Base-by-base conservation (phyloP, 495 filamentous ascomycete genomes). In the Aspergillus carlsbadensis region DNA sequence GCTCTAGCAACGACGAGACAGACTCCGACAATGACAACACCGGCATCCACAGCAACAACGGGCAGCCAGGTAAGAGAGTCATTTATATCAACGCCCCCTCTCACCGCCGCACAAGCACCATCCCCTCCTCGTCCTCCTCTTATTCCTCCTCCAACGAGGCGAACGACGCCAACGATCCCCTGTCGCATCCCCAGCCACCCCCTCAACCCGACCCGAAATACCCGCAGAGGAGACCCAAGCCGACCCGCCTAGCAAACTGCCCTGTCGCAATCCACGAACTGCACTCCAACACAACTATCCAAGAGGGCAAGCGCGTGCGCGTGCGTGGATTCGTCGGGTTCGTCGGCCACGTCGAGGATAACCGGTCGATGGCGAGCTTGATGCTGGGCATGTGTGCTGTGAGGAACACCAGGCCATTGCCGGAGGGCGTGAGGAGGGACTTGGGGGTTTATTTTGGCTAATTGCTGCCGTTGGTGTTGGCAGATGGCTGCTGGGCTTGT, bases 331-430 rank as follows among this genome's bases (percentile, higher is more conserved):
- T 49, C 39, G 39, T 61, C 13, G 59, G 53, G 20, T 61, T 61
- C 17, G 59, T 61, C n/a, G 59, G 59, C n/a, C 59, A 61, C 33
- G 42, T 57, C 26, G 59, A 57, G 18, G 59, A 61, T 50, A 57
- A 53, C 22, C 59, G 49, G 11, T 57, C 53, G 6, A 50, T 61
- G 54, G 50, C 40, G 14, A 42, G 41, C n/a, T 45, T 61, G 59
- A 61, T 61, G 20, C 22, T 61, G 54, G 59, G 59, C 2, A 53
- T 57, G 48, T 61, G 59, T 50, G 47, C 15, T 10, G 53, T 57
- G 13, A 7, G 40, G 18, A 35, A 36, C 13, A 40, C 15, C 10
- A 22, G 8, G 22, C 35, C 35, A 24, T n/a, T 31, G 17, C 41
- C 48, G 5, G 47, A 22, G 47, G 2, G 7, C 5, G 37, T 50